These are phyloP conservation scores for Tricholoma furcatifolium DNA, from an alignment of 768 basidiomycete genomes.

Conservation along the genomic window DNA sequence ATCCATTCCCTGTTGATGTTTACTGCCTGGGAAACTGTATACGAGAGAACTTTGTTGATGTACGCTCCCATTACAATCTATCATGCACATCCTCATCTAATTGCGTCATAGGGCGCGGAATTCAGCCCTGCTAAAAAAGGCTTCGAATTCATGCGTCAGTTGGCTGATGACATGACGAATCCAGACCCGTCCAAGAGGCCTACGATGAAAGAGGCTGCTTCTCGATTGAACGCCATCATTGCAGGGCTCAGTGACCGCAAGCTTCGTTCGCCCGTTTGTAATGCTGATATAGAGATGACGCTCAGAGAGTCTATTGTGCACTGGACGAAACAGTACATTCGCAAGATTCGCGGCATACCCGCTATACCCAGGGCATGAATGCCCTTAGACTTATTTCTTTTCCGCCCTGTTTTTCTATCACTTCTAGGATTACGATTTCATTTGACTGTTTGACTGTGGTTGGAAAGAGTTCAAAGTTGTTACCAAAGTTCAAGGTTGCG, in stretches of 20 bases:
- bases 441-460: no score
- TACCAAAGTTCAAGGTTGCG: no score
- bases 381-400: no score
- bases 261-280: conserved; percentile 26
- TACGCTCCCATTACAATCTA: not conserved
- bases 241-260: conserved; percentile 19
- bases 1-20: conserved; percentile 35
- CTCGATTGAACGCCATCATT: conserved; percentile 21
- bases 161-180: conserved; percentile 18
- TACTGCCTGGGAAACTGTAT: conserved; percentile 37
- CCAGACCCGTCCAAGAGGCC: conserved; percentile 31
- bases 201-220: conserved; percentile 28
- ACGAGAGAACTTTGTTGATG: conserved; percentile 16
- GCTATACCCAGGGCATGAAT: not conserved
- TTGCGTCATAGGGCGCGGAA: conserved; percentile 5
- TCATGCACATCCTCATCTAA: not conserved
- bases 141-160: conserved; percentile 19
- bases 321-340: not conserved
- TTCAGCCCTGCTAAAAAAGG: conserved; percentile 4
- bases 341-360: not conserved
- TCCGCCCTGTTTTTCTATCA: no score
- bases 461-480: no score
- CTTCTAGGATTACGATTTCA: no score
- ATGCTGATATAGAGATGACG: not conserved
- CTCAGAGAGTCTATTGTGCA: not conserved